These are phyloP conservation scores for Paxillus involutus DNA, from an alignment of 768 basidiomycete genomes.

Conservation along the genomic window DNA sequence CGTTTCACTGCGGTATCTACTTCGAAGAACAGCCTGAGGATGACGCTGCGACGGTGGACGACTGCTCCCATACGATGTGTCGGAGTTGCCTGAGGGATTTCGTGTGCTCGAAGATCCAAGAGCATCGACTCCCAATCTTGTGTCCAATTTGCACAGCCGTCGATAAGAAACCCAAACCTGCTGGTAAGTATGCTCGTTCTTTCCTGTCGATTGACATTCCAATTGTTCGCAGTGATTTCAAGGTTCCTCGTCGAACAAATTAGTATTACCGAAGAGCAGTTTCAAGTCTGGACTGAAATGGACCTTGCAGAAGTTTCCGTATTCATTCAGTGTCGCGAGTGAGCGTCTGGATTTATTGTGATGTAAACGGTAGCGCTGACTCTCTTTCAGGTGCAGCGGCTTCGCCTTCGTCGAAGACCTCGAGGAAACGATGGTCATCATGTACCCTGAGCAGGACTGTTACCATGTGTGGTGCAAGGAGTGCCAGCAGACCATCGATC, in stretches of 20 bases:
- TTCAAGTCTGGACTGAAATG: no score
- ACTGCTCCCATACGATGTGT: slow-evolving; percentile 56
- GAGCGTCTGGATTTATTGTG: no score
- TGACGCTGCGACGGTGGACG: slow-evolving; percentile 39
- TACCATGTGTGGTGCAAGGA: slow-evolving; percentile 59
- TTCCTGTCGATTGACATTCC: no score
- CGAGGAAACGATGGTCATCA: no score
- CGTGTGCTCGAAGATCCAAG: slow-evolving; percentile 46
- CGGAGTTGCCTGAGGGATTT: slow-evolving; percentile 48
- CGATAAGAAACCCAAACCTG: slow-evolving; percentile 21
- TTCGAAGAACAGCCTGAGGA: slow-evolving; percentile 48
- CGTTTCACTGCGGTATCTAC: slow-evolving; percentile 58
- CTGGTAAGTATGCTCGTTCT: slow-evolving; percentile 26
- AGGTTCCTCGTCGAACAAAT: no score
- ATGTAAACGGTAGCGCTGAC: no score
- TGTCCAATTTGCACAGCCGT: slow-evolving; percentile 56
- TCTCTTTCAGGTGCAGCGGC: no score
- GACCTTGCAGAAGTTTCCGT: no score
- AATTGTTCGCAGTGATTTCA: no score
- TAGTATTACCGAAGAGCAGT: no score
- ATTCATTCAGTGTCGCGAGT: no score
- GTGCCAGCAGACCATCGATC: slow-evolving; percentile 44
- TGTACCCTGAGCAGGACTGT: slow-evolving; percentile 29
- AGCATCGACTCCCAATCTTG: slow-evolving; percentile 51
- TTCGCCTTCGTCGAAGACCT: no score